Evolutionary conservation across 495 filamentous ascomycete genomes (phyloP), one percentile per base, ranked within the genome.

Genomic region (Annulohypoxylon moriforme): DNA sequence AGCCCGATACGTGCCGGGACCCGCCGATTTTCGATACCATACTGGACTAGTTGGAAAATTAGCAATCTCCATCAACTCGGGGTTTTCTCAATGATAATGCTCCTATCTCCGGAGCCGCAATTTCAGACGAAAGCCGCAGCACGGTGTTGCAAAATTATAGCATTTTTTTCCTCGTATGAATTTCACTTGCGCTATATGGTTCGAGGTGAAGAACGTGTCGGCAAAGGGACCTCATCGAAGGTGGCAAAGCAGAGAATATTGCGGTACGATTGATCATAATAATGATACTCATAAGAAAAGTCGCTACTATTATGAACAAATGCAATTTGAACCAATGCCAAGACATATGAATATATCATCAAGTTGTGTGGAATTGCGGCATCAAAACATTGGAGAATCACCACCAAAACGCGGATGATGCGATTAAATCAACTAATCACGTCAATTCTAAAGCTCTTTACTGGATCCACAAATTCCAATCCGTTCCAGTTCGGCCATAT

Each of bases 381-480:
- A 63, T 69, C 65, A 52, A 66, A 40, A 57, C 40, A 44, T 66
- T 46, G 61, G 65, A 62, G 66, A 66, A 65, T 27, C n/a, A 62
- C 65, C 60, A 73, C 55, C 65, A 64, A 60, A 11, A 34, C 14
- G 25, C 18, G 18, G 44, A 77, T 76, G 75, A 66, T 77, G 75
- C 68, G 69, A 77, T 77, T 64, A 75, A 57, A 61, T 66, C 69
- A 64, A 77, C 59, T 67, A 52, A 77, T 76, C 75, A 76, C 75
- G 73, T 77, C 75, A 76, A 74, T 53, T 70, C 67, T 52, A 72
- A 44, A 70, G 65, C 18, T 53, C 69, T 52, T 71, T 52, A 76
- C 70, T 77, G 73, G 75, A 72, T 75, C 73, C 73, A 74, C 73
- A 68, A 71, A 70, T 66, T 56, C 59, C 68, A 53, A 61, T 68